phyloP scores from a whole-genome alignment of 225 moss, liverwort and hornwort species.

The Physcomitrellopsis africana region DNA sequence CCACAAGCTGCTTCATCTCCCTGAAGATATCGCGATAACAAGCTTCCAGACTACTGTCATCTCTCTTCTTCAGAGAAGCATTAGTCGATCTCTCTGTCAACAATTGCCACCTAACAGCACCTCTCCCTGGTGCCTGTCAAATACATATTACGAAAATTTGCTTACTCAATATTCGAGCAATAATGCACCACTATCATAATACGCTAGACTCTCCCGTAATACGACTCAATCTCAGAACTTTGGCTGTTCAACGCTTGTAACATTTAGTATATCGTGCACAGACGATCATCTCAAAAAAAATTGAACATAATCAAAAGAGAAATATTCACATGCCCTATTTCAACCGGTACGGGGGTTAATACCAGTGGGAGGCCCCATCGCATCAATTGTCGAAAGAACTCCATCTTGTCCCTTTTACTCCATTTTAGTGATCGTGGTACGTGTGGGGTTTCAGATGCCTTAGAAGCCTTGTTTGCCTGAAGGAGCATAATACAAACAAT shows the following conservation, averaged over 20 bases:
- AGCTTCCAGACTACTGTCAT: slow-evolving; percentile 71
- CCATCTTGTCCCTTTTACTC: slow-evolving; percentile 85
- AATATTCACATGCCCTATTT: slow-evolving; percentile 22
- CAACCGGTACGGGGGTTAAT: slow-evolving; percentile 18
- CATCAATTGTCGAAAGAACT: slow-evolving; percentile 74
- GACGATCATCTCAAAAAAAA: slow-evolving; percentile 24
- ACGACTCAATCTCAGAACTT: slow-evolving; percentile 1
- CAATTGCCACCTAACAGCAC: slow-evolving; percentile 70
- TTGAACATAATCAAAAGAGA: slow-evolving; percentile 15
- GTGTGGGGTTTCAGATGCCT: slow-evolving; percentile 53
- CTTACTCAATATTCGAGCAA: slow-evolving; percentile 12
- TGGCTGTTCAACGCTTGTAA: slow-evolving; percentile 22
- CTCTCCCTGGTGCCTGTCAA: slow-evolving; percentile 60
- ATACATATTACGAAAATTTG: slow-evolving; percentile 16
- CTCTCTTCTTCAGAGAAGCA: slow-evolving; percentile 72
- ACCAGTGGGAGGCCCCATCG: slow-evolving; percentile 81
- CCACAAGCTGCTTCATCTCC: slow-evolving; percentile 76
- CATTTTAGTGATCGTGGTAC: slow-evolving; percentile 68
- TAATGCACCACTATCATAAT: background rate
- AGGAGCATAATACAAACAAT: slow-evolving; percentile 25
- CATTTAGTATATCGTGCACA: slow-evolving; percentile 10
- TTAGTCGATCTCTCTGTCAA: slow-evolving; percentile 62
- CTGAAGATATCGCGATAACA: slow-evolving; percentile 77
- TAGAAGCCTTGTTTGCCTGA: slow-evolving; percentile 56
- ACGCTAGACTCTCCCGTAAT: background rate